Evolutionary conservation across 2,329 filamentous ascomycete genomes (phyloP), one percentile per base, ranked within the genome.

Genomic region (Penicillium verrucosum): DNA sequence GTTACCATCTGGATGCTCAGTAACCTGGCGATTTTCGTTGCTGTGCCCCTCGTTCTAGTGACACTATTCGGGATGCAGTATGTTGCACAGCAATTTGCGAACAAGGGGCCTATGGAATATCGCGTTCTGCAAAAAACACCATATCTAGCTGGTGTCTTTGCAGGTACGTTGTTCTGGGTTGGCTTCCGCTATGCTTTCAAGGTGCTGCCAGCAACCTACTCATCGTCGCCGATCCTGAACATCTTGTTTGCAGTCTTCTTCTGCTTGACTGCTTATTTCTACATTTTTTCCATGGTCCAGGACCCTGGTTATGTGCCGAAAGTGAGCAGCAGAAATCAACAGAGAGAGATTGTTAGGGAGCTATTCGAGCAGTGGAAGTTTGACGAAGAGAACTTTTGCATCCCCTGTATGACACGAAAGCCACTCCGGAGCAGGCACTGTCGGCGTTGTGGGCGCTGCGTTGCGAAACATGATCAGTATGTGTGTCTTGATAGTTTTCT

Each of bases 381-480:
- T 72, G 92, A 99, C 70, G 93, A 97, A 70, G 81, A 87, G 59
- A 93, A 96, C 72, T 99, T 97, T 69, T 99, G 94, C 73, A 87
- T 95, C 29, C 85, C 85, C 46, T 99, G 94, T 78, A 96, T 97
- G 92, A 90, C 96, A 65, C 85, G 93, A 52, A 93, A 89, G 64
- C 94, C 94, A 4, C 77, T 99, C 59, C 85, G 94, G 63, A 96
- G 92, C 78, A 99, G 97, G 79, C 94, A 99, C 76, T 99, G 94
- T 78, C 89, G 88, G 70, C 84, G 90, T 59, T 99, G 94, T 73
- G 86, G 89, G 67, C 89, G 93, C 62, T 99, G 94, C 72, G 90
- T 99, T 52, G 92, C 93, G 53, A 96, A 95, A 75, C 91, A 96
- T 76, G 94, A 99, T 71, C 94, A 99, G 91, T 95, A 77, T 82